Evolutionary conservation across 371 early-diverging fungal genomes (phyloP).

Genomic region (Chytridium lagenaria): DNA sequence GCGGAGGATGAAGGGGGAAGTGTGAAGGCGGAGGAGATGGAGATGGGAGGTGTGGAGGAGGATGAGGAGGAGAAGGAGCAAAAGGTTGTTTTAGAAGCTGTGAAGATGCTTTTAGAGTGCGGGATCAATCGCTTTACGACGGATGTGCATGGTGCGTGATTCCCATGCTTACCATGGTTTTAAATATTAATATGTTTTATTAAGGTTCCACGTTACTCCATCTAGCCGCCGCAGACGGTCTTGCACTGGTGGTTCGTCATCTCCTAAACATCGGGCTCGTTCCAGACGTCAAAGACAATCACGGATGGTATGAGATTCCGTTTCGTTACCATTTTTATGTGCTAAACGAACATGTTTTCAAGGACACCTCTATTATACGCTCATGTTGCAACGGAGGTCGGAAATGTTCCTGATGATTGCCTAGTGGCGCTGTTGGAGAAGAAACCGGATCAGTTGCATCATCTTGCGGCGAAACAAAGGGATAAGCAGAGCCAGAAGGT

Average conservation of each 20-base stretch:
- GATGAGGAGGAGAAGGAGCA: conserved; percentile 2
- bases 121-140: conserved; percentile 3
- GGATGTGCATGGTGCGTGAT: conserved; percentile 10
- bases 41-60: neutral
- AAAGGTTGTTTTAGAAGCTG: conserved; percentile 17
- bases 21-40: neutral
- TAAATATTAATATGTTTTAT: neutral
- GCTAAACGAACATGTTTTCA: neutral
- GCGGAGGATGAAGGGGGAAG: neutral
- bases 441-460: conserved; percentile 24
- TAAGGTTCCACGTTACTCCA: conserved; percentile 26
- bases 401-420: conserved; percentile 30
- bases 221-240: conserved; percentile 27
- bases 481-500: conserved; percentile 10
- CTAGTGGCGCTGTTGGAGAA: conserved; percentile 25
- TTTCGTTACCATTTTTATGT: neutral
- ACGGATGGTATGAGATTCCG: conserved; percentile 7
- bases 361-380: conserved; percentile 37
- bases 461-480: neutral
- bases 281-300: conserved; percentile 26
- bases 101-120: neutral
- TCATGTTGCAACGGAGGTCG: conserved; percentile 17
- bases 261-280: conserved; percentile 18
- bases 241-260: conserved; percentile 18
- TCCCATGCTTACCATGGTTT: too few species aligned